A percentile compares a stretch with the other conserved stretches of the same genome.
Evolutionary conservation across 371 early-diverging fungal genomes (phyloP).

Genomic region (Mortierella sp.): DNA sequence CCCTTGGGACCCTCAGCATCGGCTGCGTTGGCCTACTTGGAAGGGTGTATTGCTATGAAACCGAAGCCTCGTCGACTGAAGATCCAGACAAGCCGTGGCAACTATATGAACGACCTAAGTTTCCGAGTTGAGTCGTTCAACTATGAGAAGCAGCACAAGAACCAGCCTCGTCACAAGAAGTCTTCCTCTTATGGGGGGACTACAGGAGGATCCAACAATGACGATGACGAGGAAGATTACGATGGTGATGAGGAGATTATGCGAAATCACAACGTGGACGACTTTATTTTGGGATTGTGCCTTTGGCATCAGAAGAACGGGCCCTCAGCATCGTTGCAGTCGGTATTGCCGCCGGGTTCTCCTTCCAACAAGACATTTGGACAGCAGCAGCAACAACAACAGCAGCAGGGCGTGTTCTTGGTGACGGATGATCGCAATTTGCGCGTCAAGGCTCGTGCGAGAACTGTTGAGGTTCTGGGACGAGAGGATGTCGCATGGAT

Average conservation of each 20-base stretch:
- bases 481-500: conserved; percentile 46
- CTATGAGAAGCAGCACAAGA: conserved; percentile 51
- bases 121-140: conserved; percentile 74
- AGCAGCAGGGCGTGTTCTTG: conserved; percentile 57
- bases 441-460: conserved; percentile 73
- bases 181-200: conserved; percentile 18
- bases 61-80: conserved; percentile 48
- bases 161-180: conserved; percentile 16
- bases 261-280: conserved; percentile 72
- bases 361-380: background rate
- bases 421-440: conserved; percentile 75
- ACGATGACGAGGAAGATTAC: conserved; percentile 31
- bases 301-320: conserved; percentile 54
- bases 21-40: conserved; percentile 63
- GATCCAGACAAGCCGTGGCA: conserved; percentile 75
- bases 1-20: conserved; percentile 65
- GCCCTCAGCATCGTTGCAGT: conserved; percentile 4
- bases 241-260: conserved; percentile 60
- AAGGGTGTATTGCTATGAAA: conserved; percentile 55
- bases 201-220: conserved; percentile 1
- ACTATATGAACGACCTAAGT: conserved; percentile 69
- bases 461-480: conserved; percentile 66
- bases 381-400: background rate
- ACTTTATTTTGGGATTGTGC: conserved; percentile 70
- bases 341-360: conserved; percentile 3